Percentiles rank a stretch among this genome's conserved stretches.
These are phyloP conservation scores for Cordyceps farinosa DNA, from an alignment of 2,329 filamentous ascomycete genomes.

Conservation along the genomic window DNA sequence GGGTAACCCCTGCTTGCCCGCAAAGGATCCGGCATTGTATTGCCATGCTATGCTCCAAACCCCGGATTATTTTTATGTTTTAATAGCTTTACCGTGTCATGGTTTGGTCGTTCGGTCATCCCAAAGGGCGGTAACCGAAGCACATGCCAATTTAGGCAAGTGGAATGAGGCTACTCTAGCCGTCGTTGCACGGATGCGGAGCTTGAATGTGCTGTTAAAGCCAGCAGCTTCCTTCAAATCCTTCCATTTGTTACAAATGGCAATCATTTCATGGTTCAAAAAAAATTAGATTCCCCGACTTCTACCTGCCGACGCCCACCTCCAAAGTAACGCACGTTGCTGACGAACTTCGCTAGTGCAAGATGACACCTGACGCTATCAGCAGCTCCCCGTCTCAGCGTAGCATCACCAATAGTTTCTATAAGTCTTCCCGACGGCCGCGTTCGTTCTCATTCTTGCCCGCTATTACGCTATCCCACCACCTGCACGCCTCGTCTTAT, in stretches of 20 bases:
- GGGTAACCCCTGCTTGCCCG: neutral
- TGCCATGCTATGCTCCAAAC: neutral
- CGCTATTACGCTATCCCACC: neutral
- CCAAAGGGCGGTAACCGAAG: neutral
- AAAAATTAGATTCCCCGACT: neutral
- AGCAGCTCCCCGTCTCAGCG: slow-evolving; percentile 2
- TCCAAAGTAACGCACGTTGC: neutral
- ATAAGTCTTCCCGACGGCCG: neutral
- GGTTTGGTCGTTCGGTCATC: neutral
- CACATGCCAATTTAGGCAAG: slow-evolving; percentile 10
- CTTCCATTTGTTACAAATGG: no score
- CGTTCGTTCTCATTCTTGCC: neutral
- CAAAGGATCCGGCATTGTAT: neutral
- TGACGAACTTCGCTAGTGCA: slow-evolving; percentile 2
- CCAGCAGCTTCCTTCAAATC: neutral
- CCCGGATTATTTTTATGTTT: neutral
- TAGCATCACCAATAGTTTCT: neutral
- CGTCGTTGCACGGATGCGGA: neutral
- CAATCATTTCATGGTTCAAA: neutral
- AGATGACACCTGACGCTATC: neutral
- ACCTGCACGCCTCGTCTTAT: neutral
- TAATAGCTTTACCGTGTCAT: neutral
- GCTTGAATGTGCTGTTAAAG: neutral
- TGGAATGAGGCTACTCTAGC: neutral
- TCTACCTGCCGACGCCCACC: neutral